Evolutionary conservation across 2,329 filamentous ascomycete species (phyloP), one percentile per base, ranked within the genome.

Genomic region (Sclerotinia sclerotiorum): DNA sequence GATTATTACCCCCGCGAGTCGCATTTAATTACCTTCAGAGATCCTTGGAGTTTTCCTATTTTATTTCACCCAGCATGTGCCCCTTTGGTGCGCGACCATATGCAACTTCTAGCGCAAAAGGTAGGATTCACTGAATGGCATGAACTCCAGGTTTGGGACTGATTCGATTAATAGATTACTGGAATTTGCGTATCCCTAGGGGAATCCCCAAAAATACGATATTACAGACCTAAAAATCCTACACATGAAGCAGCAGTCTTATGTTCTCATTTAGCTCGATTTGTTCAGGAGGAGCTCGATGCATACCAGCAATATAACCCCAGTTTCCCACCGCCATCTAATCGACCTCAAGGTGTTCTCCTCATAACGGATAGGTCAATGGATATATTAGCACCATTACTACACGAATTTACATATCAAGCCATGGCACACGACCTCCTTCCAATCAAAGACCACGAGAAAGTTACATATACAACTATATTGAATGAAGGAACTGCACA

Each of bases 321-420:
- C 62, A 88, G 92, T 76, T 98, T 97, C 71, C 94, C 94, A 1
- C 91, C 94, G 0, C 88, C 84, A n/a, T 87, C 87, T 11, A 85
- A 88, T 63, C 84, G 94, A 65, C 94, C 94, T 8, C 90, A 92
- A 72, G 92, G 92, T 51, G 87, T 93, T 0, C 85, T 99, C 0
- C 83, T 97, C 75, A 90, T 99, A 70, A 92, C 93, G 1, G 95
- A 98, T 78, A 87, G 95, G 70, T 92, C 93, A 10, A 95, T 99
- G 90, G 95, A 99, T 78, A 80, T 97, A 4, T 88, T 90, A 81
- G 89, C 94, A 0, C 95, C 95, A 1, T 81, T 98, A 15, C 78
- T 98, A 5, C 95, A 99, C 80, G 95, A 99, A 76, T 97, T 99
- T 78, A 97, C 95, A 17, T 99, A 98, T 78, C 95, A 99, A 79